Conservation (phyloP, 1,284 basidiomycete genomes). For the Rhodotorula mucilaginosa region DNA sequence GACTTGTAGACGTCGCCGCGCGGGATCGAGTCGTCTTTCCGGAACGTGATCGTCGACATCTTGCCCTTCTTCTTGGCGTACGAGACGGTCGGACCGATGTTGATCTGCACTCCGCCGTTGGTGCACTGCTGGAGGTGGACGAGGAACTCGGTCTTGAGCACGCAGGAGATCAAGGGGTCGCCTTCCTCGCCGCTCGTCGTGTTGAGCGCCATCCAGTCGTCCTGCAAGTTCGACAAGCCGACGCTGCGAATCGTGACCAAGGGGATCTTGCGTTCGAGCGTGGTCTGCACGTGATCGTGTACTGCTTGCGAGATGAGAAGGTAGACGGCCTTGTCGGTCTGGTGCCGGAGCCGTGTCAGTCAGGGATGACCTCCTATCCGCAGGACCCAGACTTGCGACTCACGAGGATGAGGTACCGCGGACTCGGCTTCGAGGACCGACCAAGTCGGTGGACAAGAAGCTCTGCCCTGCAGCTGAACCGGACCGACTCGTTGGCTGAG, state of each 20-base stretch:
- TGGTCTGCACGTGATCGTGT: slow-evolving; percentile 63
- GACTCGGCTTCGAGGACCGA: slow-evolving; percentile 87
- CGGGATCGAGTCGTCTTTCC: slow-evolving; percentile 82
- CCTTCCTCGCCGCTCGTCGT: slow-evolving; percentile 77
- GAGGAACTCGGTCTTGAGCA: slow-evolving; percentile 94
- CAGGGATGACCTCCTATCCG: neutral
- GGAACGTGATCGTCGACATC: slow-evolving; percentile 78
- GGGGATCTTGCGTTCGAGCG: slow-evolving; percentile 83
- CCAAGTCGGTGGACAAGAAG: slow-evolving; percentile 81
- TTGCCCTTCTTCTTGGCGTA: slow-evolving; percentile 99
- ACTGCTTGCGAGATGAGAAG: slow-evolving; percentile 71
- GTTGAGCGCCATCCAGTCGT: slow-evolving; percentile 89
- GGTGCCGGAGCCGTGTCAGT: neutral
- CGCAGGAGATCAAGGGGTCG: slow-evolving; percentile 87
- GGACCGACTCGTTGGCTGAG: slow-evolving; percentile 61
- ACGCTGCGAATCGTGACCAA: slow-evolving; percentile 82
- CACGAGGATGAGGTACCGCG: slow-evolving; percentile 86
- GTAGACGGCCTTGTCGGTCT: slow-evolving; percentile 88
- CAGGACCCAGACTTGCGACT: slow-evolving; percentile 46
- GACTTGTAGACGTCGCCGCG: slow-evolving; percentile 91
- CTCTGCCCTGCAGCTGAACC: slow-evolving; percentile 82
- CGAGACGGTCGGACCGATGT: slow-evolving; percentile 70
- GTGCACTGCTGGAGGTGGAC: slow-evolving; percentile 79
- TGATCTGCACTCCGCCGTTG: slow-evolving; percentile 70
- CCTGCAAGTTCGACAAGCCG: slow-evolving; percentile 80